Evolutionary conservation across 192 early-diverging fungal species (phyloP), one percentile per base, ranked within the genome.

Genomic region (Nowakowskiella sp.): DNA sequence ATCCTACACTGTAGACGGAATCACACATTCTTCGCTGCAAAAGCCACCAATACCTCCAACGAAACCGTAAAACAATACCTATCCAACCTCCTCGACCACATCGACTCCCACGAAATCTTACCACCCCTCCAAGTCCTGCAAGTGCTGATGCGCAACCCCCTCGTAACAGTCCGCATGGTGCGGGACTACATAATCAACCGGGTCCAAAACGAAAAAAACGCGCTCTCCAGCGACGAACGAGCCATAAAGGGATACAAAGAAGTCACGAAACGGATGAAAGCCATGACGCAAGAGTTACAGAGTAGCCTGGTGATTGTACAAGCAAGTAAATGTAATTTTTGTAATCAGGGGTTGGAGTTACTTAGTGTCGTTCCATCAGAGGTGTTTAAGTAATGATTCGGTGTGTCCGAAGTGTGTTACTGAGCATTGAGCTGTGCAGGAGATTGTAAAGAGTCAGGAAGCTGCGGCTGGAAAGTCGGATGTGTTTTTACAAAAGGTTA

Each of bases 341-440:
- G 77, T 47, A 24, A 48, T 2, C 67, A 74, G 51, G 47, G 59
- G 1, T 49, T 99, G 28, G 92, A 99, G 47, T 55, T 99, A 49
- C 95, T 93, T 0, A 82, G 85, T 26, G 75, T 99, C 90, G 39
- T 99, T 86, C 61, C 95, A 99, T 65, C 84, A 89, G 58, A 67
- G 90, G 64, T 90, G 80, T 19, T 22, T 2, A 4, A 43, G 27
- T 36, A 53, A 31, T 8, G 67, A 68, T 33, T 49, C 57, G 26
- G 71, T 61, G 45, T 78, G 64, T 44, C 63, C 57, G 23, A 62
- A 83, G 44, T 98, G 94, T 65, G 82, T 79, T 49, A 73, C 86
- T 21, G 82, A 96, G 58, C 84, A 92, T 65, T 78, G 85, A 42
- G 75, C 83, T 67, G 82, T 98, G 1, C 71, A 80, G 29, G 92